Evolutionary conservation across 768 basidiomycete genomes (phyloP).

Genomic region (Tulasnella sp.): DNA sequence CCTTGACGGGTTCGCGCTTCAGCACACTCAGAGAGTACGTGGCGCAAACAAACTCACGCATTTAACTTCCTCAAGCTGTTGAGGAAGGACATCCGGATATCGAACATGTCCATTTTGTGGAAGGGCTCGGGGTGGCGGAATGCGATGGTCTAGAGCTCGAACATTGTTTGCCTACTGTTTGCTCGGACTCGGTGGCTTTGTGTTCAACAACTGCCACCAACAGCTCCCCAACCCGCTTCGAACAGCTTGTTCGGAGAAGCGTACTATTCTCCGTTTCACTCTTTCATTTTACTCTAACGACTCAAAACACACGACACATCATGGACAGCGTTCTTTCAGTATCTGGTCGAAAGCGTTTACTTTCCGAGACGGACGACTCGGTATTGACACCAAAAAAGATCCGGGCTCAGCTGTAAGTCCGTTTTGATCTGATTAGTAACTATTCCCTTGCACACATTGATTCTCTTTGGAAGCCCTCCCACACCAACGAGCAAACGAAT

Average conservation of each 20-base stretch:
- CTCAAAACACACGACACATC: not conserved
- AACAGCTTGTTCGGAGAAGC: not conserved
- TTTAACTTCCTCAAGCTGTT: not conserved
- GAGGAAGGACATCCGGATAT: not conserved
- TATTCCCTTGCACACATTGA: not conserved
- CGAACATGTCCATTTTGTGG: not conserved
- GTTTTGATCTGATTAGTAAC: not conserved
- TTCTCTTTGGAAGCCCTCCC: slow-evolving; percentile 3
- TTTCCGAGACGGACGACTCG: slow-evolving; percentile 12
- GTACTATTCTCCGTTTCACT: not conserved
- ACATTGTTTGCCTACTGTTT: not conserved
- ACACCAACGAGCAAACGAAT: slow-evolving; percentile 9
- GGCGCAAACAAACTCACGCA: not conserved
- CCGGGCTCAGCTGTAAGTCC: slow-evolving; percentile 11
- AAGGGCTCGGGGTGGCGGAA: not conserved
- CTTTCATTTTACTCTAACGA: not conserved
- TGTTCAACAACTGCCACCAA: not conserved
- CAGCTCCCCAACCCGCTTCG: not conserved
- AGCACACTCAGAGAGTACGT: not conserved
- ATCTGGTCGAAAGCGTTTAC: slow-evolving; percentile 14
- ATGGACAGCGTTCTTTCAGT: not conserved
- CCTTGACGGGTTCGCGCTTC: slow-evolving; percentile 26
- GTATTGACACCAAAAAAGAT: slow-evolving; percentile 19
- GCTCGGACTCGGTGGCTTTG: not conserved
- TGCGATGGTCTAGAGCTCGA: not conserved